Base-by-base conservation (phyloP, 179 eudicot species). In the Pouteria campechiana region DNA sequence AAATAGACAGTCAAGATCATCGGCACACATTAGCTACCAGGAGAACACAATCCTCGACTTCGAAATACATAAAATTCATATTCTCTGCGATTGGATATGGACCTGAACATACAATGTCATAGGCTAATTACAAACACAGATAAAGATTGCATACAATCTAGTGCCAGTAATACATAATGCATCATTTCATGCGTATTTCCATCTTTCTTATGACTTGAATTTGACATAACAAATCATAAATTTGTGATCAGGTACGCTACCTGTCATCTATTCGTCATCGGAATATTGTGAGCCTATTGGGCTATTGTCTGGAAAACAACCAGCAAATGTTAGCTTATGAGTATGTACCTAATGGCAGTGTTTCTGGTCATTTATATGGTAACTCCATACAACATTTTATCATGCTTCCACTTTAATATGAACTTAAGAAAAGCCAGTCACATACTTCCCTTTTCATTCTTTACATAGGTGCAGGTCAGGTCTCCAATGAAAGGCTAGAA, bases 341-440 rank as follows among this genome's bases (percentile, higher is more conserved):
- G 64, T 89, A 89, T 64, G 63, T 89, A 58, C 95, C 95, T 33
- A 81, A 85, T 74, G 97, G 97, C 63, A 89, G 95, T 74, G 90
- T 89, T 52, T 79, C 97, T 33, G 61, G 75, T 61, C 95, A 89
- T 71, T 68, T 89, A 69, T 86, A 81, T 40, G 97, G 97, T 89
- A 79, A 72, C 44, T 37, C 46, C 33, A 16, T 54, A 21, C 25
- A 8, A 11, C 7, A n/a, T 6, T n/a, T 5, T n/a, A 7, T 20
- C 12, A 11, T 28, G 6, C 44, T 44, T 56, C 18, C 3, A 42
- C 32, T 24, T 56, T 18, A 8, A 35, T 5, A 8, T 8, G 18
- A 17, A 9, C 9, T 25, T 43, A 18, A 6, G 41, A 14, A 15
- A 6, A 32, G 29, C 13, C 13, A 2, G 14, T n/a, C 3, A 2